Conservation (phyloP, 2,329 filamentous ascomycete genomes). For the Lachnellula hyalina region DNA sequence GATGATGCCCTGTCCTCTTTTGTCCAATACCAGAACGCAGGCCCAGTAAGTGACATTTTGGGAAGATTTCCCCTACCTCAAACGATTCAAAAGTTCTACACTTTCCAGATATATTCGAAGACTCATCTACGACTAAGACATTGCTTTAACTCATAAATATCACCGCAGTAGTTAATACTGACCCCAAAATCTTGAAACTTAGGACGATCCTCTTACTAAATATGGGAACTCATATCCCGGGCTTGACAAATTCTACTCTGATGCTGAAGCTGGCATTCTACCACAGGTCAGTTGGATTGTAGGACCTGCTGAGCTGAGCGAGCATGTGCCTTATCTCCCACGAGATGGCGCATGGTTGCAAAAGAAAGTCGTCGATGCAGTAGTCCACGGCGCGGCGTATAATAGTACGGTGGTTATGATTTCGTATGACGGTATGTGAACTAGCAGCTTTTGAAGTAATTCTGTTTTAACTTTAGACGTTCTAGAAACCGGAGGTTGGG, state of each 20-base stretch:
- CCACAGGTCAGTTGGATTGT: constrained; percentile 47
- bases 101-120: no score
- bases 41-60: constrained; percentile 5
- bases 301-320: constrained; percentile 43
- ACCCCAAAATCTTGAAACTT: no score
- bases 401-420: constrained; percentile 44
- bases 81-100: no score
- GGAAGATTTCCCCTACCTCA: no score
- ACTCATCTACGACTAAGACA: no score
- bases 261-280: constrained; percentile 44
- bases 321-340: constrained; percentile 48
- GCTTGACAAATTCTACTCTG: constrained; percentile 43
- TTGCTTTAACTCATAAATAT: no score
- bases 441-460: background rate
- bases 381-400: constrained; percentile 45
- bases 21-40: constrained; percentile 39
- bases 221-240: constrained; percentile 31
- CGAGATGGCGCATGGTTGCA: constrained; percentile 50
- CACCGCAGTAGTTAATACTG: no score
- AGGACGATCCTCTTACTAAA: constrained; percentile 32
- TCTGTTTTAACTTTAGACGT: background rate
- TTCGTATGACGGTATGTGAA: constrained; percentile 40
- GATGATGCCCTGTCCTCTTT: constrained; percentile 43
- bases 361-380: constrained; percentile 44
- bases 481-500: constrained; percentile 48